These are phyloP conservation scores for Casaregolazyma lundiana DNA, from an alignment of 1,139 yeast genomes.

Conservation along the genomic window DNA sequence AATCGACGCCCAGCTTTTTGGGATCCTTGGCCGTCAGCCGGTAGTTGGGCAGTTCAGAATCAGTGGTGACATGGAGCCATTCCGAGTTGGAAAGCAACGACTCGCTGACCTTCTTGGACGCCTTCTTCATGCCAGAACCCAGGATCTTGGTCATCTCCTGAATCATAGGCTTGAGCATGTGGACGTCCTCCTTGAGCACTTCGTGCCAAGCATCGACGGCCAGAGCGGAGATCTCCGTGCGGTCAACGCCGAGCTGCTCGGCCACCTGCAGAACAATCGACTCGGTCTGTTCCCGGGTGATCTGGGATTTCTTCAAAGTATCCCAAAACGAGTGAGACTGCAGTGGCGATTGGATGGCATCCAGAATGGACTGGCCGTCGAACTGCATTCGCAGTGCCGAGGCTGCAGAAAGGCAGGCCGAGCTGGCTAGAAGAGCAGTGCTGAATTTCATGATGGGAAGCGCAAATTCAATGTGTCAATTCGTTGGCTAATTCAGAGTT, in stretches of 20 bases:
- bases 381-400: not conserved
- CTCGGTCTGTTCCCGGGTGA: not conserved
- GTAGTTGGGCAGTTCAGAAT: constrained; percentile 33
- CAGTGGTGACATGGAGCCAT: constrained; percentile 25
- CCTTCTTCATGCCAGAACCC: constrained; percentile 2
- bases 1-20: constrained; percentile 29
- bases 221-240: constrained; percentile 26
- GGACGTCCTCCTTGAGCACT: constrained; percentile 18
- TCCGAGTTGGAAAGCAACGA: constrained; percentile 12
- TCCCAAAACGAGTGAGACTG: not conserved
- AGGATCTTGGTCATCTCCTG: constrained; percentile 9
- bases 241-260: constrained; percentile 23
- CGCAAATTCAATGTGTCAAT: no score
- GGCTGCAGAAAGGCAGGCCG: not conserved
- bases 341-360: not conserved
- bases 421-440: not conserved
- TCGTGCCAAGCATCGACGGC: constrained; percentile 30
- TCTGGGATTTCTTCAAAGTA: not conserved
- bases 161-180: constrained; percentile 12
- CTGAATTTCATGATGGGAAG: not conserved
- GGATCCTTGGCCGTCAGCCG: constrained; percentile 28
- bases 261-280: constrained; percentile 19
- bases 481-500: no score
- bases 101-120: constrained; percentile 9
- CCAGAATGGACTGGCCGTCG: not conserved